Conservation (phyloP, 306 rosid species). For the Malus sieversii region DNA sequence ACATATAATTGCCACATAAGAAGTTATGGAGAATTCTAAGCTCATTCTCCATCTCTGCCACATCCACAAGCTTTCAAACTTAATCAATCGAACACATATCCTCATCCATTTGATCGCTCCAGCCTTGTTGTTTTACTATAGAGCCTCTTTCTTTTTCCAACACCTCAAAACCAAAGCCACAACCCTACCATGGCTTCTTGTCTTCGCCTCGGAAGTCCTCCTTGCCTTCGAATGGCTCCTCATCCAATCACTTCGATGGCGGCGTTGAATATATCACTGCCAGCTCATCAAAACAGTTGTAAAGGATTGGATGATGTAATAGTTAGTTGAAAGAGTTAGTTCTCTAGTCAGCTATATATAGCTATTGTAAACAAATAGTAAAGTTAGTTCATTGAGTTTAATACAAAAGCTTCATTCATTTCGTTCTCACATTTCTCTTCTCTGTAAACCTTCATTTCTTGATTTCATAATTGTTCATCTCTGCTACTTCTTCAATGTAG, state of each 20-base stretch:
- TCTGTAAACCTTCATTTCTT: too few species aligned
- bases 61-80: slow-evolving; percentile 29
- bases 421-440: too few species aligned
- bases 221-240: slow-evolving; percentile 62
- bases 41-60: slow-evolving; percentile 34
- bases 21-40: slow-evolving; percentile 31
- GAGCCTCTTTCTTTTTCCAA: slow-evolving; percentile 33
- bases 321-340: too few species aligned
- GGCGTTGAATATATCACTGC: background rate
- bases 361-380: too few species aligned
- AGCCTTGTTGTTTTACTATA: slow-evolving; percentile 39
- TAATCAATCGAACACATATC: slow-evolving; percentile 41
- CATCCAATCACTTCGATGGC: slow-evolving; percentile 46
- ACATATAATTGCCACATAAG: background rate
- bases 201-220: slow-evolving; percentile 48
- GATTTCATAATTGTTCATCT: too few species aligned
- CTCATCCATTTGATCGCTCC: slow-evolving; percentile 46
- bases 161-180: slow-evolving; percentile 13
- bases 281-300: too few species aligned
- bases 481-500: too few species aligned
- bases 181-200: slow-evolving; percentile 41
- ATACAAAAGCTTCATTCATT: too few species aligned
- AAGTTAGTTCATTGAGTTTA: too few species aligned
- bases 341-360: too few species aligned
- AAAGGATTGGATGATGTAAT: too few species aligned